Evolutionary conservation across 352 stramenopile genomes (phyloP).

Genomic region (Phytophthora fragariaefolia): DNA sequence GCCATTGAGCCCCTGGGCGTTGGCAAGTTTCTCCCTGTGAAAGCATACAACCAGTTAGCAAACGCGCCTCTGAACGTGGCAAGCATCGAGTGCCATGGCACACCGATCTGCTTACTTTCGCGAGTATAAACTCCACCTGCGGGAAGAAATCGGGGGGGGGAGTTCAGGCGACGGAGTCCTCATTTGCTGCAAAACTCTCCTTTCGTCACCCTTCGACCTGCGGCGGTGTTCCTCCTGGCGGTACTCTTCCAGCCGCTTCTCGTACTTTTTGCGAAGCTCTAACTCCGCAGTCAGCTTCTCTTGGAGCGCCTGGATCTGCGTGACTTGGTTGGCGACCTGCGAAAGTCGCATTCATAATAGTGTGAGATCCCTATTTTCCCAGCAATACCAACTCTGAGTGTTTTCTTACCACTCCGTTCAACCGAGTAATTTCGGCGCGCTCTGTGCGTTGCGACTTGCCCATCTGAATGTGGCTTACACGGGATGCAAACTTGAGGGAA

Average conservation of each 20-base stretch:
- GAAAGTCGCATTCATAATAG: conserved; percentile 3
- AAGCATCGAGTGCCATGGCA: conserved; percentile 24
- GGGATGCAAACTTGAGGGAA: conserved; percentile 79
- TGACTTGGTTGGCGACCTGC: conserved; percentile 68
- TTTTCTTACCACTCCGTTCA: conserved; percentile 67
- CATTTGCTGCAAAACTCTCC: conserved; percentile 45
- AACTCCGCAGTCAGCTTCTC: conserved; percentile 71
- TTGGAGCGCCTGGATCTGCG: conserved; percentile 68
- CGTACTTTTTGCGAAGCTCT: conserved; percentile 77
- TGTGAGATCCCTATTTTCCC: background rate
- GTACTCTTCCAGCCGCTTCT: conserved; percentile 79
- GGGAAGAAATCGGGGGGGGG: conserved; percentile 39
- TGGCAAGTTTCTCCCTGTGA: conserved; percentile 46
- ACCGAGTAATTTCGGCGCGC: conserved; percentile 62
- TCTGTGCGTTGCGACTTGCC: conserved; percentile 51
- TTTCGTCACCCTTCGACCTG: conserved; percentile 59
- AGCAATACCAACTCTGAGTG: background rate
- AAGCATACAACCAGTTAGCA: conserved; percentile 16
- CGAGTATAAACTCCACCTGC: conserved; percentile 75
- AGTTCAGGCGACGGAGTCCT: conserved; percentile 53
- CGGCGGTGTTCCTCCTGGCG: conserved; percentile 65
- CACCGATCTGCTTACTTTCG: conserved; percentile 54
- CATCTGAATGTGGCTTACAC: conserved; percentile 55
- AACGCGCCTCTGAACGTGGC: background rate
- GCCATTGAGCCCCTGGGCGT: conserved; percentile 50